Evolutionary conservation across 164 flowering plant species (phyloP).

Genomic region (Magnolia officinalis): DNA sequence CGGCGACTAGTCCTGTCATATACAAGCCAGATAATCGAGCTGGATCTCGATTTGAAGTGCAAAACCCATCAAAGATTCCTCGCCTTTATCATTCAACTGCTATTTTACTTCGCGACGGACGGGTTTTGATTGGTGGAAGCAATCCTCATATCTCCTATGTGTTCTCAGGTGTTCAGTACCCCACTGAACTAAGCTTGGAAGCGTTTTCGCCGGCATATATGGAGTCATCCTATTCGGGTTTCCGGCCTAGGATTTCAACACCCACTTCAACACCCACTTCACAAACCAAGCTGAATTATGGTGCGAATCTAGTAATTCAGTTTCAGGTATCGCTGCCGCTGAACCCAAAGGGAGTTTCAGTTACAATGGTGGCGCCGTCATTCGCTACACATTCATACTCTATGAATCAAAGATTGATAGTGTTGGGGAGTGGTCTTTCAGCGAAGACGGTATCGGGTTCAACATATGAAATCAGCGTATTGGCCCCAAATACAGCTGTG

Average conservation of each 20-base stretch:
- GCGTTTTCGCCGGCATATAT: conserved; percentile 46
- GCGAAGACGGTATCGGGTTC: conserved; percentile 2
- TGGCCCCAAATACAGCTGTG: conserved; percentile 24
- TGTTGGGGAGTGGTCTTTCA: conserved; percentile 17
- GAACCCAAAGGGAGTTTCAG: conserved; percentile 8
- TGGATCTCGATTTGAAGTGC: conserved; percentile 34
- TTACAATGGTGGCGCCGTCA: conserved; percentile 47
- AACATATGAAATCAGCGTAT: conserved; percentile 20
- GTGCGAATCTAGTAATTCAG: conserved; percentile 16
- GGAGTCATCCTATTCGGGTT: conserved; percentile 2
- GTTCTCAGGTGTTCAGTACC: conserved; percentile 33
- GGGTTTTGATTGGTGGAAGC: conserved; percentile 55
- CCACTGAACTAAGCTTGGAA: conserved; percentile 53
- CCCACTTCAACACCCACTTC: too few species aligned
- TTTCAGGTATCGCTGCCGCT: conserved; percentile 22
- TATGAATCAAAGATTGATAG: conserved; percentile 49
- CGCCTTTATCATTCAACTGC: conserved; percentile 55
- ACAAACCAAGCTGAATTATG: conserved; percentile 21
- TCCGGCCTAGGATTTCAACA: conserved; percentile 28
- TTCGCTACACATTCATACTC: conserved; percentile 53
- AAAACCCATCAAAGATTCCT: conserved; percentile 32
- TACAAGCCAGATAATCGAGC: conserved; percentile 29
- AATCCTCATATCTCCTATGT: conserved; percentile 38
- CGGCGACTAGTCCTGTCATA: conserved; percentile 37
- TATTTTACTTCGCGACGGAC: conserved; percentile 42